Evolutionary conservation across 306 rosid species (phyloP).

Genomic region (Hippophae tibetana): DNA sequence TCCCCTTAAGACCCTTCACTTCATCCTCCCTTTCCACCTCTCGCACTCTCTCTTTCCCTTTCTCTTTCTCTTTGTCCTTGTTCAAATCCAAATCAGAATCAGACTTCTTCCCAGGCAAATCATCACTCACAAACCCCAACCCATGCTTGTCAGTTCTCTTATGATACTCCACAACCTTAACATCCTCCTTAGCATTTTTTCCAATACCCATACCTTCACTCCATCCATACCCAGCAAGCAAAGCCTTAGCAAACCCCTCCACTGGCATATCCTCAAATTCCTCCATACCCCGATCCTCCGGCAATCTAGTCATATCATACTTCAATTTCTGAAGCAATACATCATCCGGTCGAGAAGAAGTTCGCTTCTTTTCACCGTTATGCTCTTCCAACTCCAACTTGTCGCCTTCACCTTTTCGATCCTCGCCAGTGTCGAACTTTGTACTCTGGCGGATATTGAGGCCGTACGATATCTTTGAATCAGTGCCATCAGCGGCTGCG

Average conservation of each 20-base stretch:
- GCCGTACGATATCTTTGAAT: slow-evolving; percentile 39
- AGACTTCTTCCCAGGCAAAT: slow-evolving; percentile 1
- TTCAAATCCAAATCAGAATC: neutral
- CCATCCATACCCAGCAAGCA: slow-evolving; percentile 89
- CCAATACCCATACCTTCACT: slow-evolving; percentile 75
- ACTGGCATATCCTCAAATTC: slow-evolving; percentile 66
- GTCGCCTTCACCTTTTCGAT: neutral
- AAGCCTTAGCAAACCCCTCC: slow-evolving; percentile 67
- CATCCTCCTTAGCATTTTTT: slow-evolving; percentile 57
- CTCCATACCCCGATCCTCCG: slow-evolving; percentile 55
- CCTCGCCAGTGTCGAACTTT: neutral
- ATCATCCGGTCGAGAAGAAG: slow-evolving; percentile 15
- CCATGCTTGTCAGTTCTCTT: slow-evolving; percentile 56
- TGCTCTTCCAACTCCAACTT: neutral
- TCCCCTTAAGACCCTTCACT: slow-evolving; percentile 18
- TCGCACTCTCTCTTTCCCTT: slow-evolving; percentile 3
- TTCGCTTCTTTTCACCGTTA: neutral
- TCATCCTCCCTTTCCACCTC: slow-evolving; percentile 4
- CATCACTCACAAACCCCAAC: slow-evolving; percentile 50
- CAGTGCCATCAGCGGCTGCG: slow-evolving; percentile 12
- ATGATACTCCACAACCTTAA: slow-evolving; percentile 39
- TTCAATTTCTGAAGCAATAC: slow-evolving; percentile 41
- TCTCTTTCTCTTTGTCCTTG: slow-evolving; percentile 4
- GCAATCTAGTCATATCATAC: slow-evolving; percentile 43
- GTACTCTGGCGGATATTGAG: slow-evolving; percentile 36